Base-by-base conservation (phyloP, 352 stramenopile species). In the Phytophthora sp. region DNA sequence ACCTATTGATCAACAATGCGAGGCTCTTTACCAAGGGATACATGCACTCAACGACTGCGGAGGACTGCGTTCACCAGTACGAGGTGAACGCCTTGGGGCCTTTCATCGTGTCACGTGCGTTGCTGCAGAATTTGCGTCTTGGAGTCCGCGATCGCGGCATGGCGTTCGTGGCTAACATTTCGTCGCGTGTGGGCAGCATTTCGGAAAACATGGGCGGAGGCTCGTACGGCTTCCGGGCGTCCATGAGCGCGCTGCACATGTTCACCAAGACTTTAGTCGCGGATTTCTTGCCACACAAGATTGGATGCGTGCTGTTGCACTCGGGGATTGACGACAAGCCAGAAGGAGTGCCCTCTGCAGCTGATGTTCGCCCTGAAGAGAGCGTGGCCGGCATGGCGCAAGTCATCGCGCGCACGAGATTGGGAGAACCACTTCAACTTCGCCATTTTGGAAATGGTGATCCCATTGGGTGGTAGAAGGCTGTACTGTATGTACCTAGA, bases 1-100 rank as follows among this genome's bases (percentile, higher is more conserved):
- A 94, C 49, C 53, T 94, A 31, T 42, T 94, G 16, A 88, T 94
- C 62, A 94, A 94, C 63, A 93, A 93, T 69, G 82, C 84, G 0
- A 72, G 84, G 13, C 35, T 90, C 3, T 66, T 76, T 38, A 68
- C 64, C 26, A 60, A 71, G 29, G 58, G 72, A 20, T 63, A 64
- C 29, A 51, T 89, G 30, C 52, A 63, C 44, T 74, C 60, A 1
- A 80, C 79, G 4, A 82, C 77, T 1, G 78, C 86, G 12, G 78
- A 78, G 15, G 64, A 82, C 20, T 59, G 88, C 13, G 63, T 90
- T 58, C 59, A 56, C 8, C 68, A 88, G 58, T 88, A 91, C 33
- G 68, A 92, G 47, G 79, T 93, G 26, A 95, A 94, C 64, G 64
- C 75, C 2, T 62, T 92, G 11, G 87, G 85, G 3, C 77, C 81